A percentile compares a stretch with the other conserved stretches of the same genome.
Conservation (phyloP, 1,284 basidiomycete species). For the Malassezia globosa region DNA sequence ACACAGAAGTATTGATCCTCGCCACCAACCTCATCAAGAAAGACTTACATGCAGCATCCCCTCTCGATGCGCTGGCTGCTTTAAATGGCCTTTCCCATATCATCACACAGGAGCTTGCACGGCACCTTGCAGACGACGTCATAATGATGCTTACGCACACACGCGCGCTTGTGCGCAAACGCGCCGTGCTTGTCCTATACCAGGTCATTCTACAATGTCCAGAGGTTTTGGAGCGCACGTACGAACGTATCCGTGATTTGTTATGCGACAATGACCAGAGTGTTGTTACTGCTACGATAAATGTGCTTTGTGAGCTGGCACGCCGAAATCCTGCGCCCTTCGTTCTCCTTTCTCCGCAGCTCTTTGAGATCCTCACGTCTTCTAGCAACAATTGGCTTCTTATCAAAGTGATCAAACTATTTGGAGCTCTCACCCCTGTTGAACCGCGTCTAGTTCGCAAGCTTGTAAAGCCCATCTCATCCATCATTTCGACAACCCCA, state of each 20-base stretch:
- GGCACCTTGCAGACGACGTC: constrained; percentile 76
- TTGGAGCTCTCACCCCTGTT: constrained; percentile 57
- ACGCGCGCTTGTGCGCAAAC: constrained; percentile 68
- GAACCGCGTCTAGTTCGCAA: constrained; percentile 90
- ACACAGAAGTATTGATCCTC: constrained; percentile 93
- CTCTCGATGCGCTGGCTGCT: constrained; percentile 65
- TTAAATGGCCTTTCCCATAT: constrained; percentile 80
- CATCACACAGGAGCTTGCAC: constrained; percentile 72
- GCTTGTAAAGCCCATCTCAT: constrained; percentile 79
- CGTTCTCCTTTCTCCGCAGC: constrained; percentile 60
- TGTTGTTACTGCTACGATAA: constrained; percentile 83
- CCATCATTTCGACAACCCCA: constrained; percentile 85
- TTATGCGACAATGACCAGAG: constrained; percentile 50
- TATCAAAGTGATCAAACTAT: constrained; percentile 87
- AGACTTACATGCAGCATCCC: constrained; percentile 68
- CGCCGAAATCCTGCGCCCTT: constrained; percentile 34
- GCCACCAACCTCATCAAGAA: constrained; percentile 97
- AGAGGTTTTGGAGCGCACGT: constrained; percentile 27
- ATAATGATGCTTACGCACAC: constrained; percentile 83
- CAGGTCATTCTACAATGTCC: constrained; percentile 34
- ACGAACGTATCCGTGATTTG: constrained; percentile 61
- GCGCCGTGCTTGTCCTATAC: constrained; percentile 71
- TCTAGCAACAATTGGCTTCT: constrained; percentile 99
- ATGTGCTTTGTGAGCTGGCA: constrained; percentile 86
- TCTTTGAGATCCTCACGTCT: constrained; percentile 86